Evolutionary conservation across 1,284 basidiomycete genomes (phyloP).

Genomic region (Trametes polyzona): DNA sequence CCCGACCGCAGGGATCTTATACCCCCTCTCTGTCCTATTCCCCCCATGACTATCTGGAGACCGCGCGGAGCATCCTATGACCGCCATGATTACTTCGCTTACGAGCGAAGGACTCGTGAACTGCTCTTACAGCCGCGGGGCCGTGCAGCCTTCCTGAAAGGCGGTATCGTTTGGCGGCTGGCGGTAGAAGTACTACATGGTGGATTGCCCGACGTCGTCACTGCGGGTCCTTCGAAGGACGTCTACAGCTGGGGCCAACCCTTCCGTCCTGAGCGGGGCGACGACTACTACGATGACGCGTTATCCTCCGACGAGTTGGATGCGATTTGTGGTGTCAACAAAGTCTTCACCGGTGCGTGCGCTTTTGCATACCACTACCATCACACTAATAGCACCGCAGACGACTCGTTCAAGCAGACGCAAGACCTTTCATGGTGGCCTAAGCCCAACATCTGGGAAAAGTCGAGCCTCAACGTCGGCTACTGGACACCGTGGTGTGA

Average conservation of each 20-base stretch:
- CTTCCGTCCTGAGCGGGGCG: conserved; percentile 8
- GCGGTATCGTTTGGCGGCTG: conserved; percentile 31
- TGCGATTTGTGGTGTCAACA: conserved; percentile 33
- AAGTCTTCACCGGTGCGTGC: conserved; percentile 19
- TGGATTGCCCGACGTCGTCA: conserved; percentile 5
- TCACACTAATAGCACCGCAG: background rate
- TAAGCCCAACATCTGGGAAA: conserved; percentile 25
- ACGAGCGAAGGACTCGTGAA: background rate
- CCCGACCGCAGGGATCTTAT: background rate
- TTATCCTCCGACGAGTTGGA: conserved; percentile 31
- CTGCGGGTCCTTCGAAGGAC: background rate
- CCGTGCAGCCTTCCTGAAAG: conserved; percentile 28
- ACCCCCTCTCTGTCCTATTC: no score
- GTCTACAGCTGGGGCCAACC: conserved; percentile 6
- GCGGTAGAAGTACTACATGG: conserved; percentile 23
- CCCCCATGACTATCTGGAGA: background rate
- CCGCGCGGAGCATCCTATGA: background rate
- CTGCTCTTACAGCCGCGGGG: conserved; percentile 13
- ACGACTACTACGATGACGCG: conserved; percentile 28
- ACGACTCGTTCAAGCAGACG: conserved; percentile 6
- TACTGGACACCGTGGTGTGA: conserved; percentile 33
- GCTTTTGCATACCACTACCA: background rate
- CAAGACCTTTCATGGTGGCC: conserved; percentile 35
- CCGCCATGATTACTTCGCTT: background rate
- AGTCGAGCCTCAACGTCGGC: conserved; percentile 25